These are phyloP conservation scores for Olyra latifolia DNA, from an alignment of 176 grass and related monocot species.

Conservation along the genomic window DNA sequence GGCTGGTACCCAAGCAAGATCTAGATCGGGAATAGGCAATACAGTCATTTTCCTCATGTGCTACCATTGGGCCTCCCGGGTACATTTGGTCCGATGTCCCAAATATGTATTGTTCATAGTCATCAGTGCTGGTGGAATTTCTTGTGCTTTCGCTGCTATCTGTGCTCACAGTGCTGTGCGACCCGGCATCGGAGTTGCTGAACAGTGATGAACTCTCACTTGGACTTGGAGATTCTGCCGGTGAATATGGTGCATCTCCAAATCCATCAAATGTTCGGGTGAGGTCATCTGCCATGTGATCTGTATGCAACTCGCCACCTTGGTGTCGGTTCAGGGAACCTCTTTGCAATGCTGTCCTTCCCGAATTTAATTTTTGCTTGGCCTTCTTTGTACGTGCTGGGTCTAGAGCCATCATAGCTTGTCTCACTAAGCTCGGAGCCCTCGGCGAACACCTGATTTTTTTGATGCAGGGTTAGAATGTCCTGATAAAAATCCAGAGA, in stretches of 20 bases:
- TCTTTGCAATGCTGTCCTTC: slow-evolving; percentile 1
- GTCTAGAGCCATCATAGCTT: slow-evolving; percentile 42
- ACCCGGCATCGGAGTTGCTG: slow-evolving; percentile 65
- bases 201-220: slow-evolving; percentile 86
- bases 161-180: slow-evolving; percentile 57
- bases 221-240: slow-evolving; percentile 60
- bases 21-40: slow-evolving; percentile 11
- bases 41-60: slow-evolving; percentile 24
- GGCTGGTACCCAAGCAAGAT: slow-evolving; percentile 46
- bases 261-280: slow-evolving; percentile 18
- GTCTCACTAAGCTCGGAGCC: slow-evolving; percentile 73
- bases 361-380: slow-evolving; percentile 21
- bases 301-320: slow-evolving; percentile 5
- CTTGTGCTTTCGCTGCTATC: slow-evolving; percentile 68
- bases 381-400: slow-evolving; percentile 41
- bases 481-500: neutral
- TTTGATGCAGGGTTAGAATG: slow-evolving; percentile 28
- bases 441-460: slow-evolving; percentile 75
- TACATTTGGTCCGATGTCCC: slow-evolving; percentile 41
- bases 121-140: slow-evolving; percentile 79
- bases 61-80: slow-evolving; percentile 17
- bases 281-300: slow-evolving; percentile 24
- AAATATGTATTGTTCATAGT: slow-evolving; percentile 49
- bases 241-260: slow-evolving; percentile 30
- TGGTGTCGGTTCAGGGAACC: slow-evolving; percentile 30